Evolutionary conservation across 1,284 basidiomycete genomes (phyloP).

Genomic region (Neotropicomus parvogracilis): DNA sequence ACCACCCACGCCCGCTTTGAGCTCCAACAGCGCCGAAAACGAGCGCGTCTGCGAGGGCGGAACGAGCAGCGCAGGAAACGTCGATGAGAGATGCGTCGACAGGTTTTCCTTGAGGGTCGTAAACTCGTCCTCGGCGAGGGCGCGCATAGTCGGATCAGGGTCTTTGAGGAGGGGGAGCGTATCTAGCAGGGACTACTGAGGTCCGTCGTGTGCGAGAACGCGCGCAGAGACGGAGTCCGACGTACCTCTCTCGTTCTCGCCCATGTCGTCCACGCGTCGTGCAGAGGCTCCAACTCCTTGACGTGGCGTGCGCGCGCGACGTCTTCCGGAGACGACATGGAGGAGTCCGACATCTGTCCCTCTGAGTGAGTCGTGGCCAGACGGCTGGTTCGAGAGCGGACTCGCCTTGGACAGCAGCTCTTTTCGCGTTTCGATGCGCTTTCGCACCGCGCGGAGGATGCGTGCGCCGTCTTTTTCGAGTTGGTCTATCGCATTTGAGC

Average conservation of each 20-base stretch:
- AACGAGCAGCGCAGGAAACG: slow-evolving; percentile 70
- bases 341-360: slow-evolving; percentile 34
- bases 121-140: slow-evolving; percentile 75
- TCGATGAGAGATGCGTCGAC: slow-evolving; percentile 44
- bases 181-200: slow-evolving; percentile 62
- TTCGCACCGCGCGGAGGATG: slow-evolving; percentile 34
- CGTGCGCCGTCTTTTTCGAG: slow-evolving; percentile 34
- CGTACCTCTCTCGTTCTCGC: slow-evolving; percentile 41
- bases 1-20: slow-evolving; percentile 93
- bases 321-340: slow-evolving; percentile 37
- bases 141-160: slow-evolving; percentile 72
- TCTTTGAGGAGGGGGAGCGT: slow-evolving; percentile 65
- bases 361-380: not conserved
- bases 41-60: slow-evolving; percentile 63
- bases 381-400: not conserved
- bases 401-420: slow-evolving; percentile 31
- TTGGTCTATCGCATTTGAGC: slow-evolving; percentile 16
- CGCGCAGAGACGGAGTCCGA: slow-evolving; percentile 5
- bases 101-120: slow-evolving; percentile 49
- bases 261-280: slow-evolving; percentile 51
- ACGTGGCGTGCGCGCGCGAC: slow-evolving; percentile 43
- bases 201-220: slow-evolving; percentile 11
- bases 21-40: slow-evolving; percentile 80
- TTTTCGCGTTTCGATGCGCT: slow-evolving; percentile 28
- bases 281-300: slow-evolving; percentile 52